Evolutionary conservation across 2,329 filamentous ascomycete species (phyloP), one percentile per base, ranked within the genome.

Genomic region (Penicillium concentricum): DNA sequence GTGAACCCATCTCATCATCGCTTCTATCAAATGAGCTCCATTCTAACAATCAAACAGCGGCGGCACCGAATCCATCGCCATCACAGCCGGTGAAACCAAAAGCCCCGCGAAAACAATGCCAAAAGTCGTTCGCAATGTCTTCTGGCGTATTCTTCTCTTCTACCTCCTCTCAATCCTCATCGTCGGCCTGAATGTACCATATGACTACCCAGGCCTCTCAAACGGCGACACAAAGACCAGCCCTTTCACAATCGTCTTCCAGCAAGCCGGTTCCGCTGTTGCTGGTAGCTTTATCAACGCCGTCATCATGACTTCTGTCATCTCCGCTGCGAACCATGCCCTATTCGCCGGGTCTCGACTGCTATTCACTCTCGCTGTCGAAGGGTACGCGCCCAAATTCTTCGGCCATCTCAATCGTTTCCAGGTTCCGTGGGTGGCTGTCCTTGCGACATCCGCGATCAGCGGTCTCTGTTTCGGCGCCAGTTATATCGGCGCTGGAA

Each of bases 81-180:
- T 88, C 56, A 87, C 86, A 0, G 85, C 85, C 1, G 85, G 85
- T 42, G 86, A 88, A 69, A 87, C 86, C 2, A 84, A 82, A 62
- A 79, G 87, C 61, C 86, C 86, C 0, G 78, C 82, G 18, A 80
- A 79, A 60, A 87, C 80, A 54, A 74, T 88, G 34, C 86, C 86
- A 1, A 79, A 80, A 3, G 86, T 87, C 3, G 83, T 88, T 44
- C 84, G 84, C 62, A 87, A 87, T 54, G 84, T 87, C 38, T 87
- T 87, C 65, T 87, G 83, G 83, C 81, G 85, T 5, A 85, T 85
- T 51, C 59, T 84, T 4, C 74, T 84, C 9, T 84, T 85, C 70
- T 82, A 81, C 61, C 72, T 82, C 48, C 70, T 79, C 5, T 81
- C 80, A 0, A 74, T 83, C 45, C 69, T 84, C 7, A 72, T 84